Evolutionary conservation across 441 rosid genomes (phyloP), one percentile per base, ranked within the genome.

Genomic region (Omphalea diandra): DNA sequence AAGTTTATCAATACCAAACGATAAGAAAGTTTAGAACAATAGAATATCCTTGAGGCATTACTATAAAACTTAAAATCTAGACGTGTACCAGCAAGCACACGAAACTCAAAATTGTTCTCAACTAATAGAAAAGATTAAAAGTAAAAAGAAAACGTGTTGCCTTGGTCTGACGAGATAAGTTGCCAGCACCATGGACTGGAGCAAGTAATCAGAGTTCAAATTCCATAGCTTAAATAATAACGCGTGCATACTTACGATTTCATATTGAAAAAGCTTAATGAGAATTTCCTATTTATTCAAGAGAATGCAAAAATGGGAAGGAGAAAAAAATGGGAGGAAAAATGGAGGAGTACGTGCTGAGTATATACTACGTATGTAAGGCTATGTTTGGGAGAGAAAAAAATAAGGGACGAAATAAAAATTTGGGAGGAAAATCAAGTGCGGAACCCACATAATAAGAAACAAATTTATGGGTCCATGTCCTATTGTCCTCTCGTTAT

Each of bases 1-100:
- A 73, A 50, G 44, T 46, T 18, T 36, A 60, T 32, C 59, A 58
- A 31, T 40, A 46, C 18, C 24, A 46, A 58, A 53, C 68, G 55
- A 15, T 61, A 59, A 43, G 57, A 66, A 5, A 27, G 32, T 12
- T 3, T 55, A 41, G 38, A 7, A 24, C 8, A 46, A 63, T 43
- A 26, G 24, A 35, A 36, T 15, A 36, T 9, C 22, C 26, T 0
- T n/a, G n/a, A 15, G 7, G 55, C 47, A 18, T 10, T 22, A 9
- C 3, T 20, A 27, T 60, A 60, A 24, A 24, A 22, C 26, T 27
- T 40, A 20, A 40, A 14, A 38, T 5, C 11, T 62, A 40, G 20
- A 62, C 29, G 12, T 24, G 33, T 18, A 29, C 9, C 20, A 17
- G 54, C 36, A 63, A 44, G 38, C 26, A 27, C 24, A 41, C 35